Conservation (phyloP, 768 basidiomycete species). For the Clathrus columnatus region DNA sequence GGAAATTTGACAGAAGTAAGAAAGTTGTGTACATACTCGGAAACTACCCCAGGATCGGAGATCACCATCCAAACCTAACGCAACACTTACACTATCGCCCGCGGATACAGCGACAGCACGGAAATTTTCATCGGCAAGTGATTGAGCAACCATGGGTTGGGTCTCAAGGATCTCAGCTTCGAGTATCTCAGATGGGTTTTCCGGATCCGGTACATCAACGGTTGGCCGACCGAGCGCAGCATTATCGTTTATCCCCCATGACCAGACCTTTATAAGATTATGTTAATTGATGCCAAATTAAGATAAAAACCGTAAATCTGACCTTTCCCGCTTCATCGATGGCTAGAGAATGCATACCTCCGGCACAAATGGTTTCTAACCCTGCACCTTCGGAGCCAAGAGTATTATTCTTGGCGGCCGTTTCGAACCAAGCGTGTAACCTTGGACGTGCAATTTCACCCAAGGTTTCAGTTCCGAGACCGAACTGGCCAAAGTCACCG, state of each 20-base stretch:
- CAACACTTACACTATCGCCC: conserved; percentile 35
- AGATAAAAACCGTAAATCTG: conserved; percentile 7
- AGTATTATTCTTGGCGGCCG: conserved; percentile 55
- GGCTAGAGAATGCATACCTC: conserved; percentile 41
- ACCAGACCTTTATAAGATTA: conserved; percentile 18
- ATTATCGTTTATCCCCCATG: conserved; percentile 27
- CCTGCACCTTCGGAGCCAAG: conserved; percentile 24
- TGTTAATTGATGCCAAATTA: background rate
- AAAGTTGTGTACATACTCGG: conserved; percentile 15
- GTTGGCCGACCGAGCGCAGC: conserved; percentile 30
- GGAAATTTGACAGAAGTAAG: too few relatives aligned
- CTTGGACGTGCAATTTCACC: conserved; percentile 71
- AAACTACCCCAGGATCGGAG: conserved; percentile 37
- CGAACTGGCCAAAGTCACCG: conserved; percentile 94
- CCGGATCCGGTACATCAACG: conserved; percentile 23
- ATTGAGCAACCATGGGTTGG: conserved; percentile 26
- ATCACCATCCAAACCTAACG: conserved; percentile 31
- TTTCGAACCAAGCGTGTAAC: conserved; percentile 68
- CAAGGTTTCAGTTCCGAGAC: conserved; percentile 69
- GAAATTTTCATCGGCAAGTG: conserved; percentile 31
- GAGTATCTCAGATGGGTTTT: conserved; percentile 18
- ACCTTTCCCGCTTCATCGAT: conserved; percentile 36
- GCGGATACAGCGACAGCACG: conserved; percentile 32
- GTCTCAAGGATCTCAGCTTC: conserved; percentile 30
- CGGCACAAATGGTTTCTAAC: conserved; percentile 31